Evolutionary conservation across 2,329 filamentous ascomycete species (phyloP), one percentile per base, ranked within the genome.

Genomic region (Ramularia collo-cygni): DNA sequence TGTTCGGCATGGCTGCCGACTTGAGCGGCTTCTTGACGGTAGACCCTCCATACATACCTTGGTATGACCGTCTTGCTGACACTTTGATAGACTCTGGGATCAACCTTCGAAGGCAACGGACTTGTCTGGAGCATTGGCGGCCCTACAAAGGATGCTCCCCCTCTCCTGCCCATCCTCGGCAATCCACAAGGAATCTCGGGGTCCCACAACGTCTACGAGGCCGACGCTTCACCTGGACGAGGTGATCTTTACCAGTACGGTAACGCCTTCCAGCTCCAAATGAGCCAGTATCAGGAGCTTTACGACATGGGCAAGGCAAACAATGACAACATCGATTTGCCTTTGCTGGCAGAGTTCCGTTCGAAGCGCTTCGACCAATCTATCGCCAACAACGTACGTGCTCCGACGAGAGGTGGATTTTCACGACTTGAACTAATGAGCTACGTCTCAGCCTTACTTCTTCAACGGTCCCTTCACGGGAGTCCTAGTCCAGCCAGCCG

Each of bases 151-250:
- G 27, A 12, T 28, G 27, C 27, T 28, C 27, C 27, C 3, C 27
- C 27, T 28, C 27, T 28, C 27, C 27, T 28, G 12, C 27, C 6
- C 12, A 9, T 55, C 8, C 47, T 57, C 18, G 50, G 51, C 17
- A 35, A 37, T 29, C 36, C 38, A 34, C 55, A 47, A 49, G 58
- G 46, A 31, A 45, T 56, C 19, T 52, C 50, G 4, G 51, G 49
- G 28, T 46, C 50, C 7, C 61, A 64, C 50, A 62, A 61, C 47
- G 53, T 52, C 33, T 62, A 59, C 35, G 59, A 62, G 43, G 40
- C 12, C 15, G 18, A 35, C 4, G 18, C 7, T 15, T 24, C 27
- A 28, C 27, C 27, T 14, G 27, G 27, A 12, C 27, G 27, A 28
- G 27, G 27, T 14, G 59, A 64, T 31, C 41, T 62, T 7, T 62